Evolutionary conservation across 192 early-diverging fungal genomes (phyloP).

Genomic region (Coemansia interrupta): DNA sequence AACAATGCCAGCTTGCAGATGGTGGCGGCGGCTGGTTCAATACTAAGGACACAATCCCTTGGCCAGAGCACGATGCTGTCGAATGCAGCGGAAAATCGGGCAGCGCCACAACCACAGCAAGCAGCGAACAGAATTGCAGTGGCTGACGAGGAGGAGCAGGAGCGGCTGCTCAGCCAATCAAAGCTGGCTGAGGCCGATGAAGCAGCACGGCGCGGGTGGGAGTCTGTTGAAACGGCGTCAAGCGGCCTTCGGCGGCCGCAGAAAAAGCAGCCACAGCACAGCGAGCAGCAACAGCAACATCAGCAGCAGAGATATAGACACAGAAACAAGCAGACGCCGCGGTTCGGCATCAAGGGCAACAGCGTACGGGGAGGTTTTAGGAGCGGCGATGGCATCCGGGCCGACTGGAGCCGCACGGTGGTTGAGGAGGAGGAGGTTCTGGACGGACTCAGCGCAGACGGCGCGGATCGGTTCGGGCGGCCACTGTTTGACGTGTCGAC

Average conservation of each 20-base stretch:
- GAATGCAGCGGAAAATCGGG: too few species aligned
- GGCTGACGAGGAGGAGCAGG: too few species aligned
- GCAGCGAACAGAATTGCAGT: too few species aligned
- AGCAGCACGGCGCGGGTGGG: too few species aligned
- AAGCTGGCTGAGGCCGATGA: too few species aligned
- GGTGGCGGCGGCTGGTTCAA: slow-evolving; percentile 6
- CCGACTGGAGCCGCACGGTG: slow-evolving; percentile 17
- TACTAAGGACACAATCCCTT: not conserved
- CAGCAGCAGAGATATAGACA: slow-evolving; percentile 1
- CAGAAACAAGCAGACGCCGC: not conserved
- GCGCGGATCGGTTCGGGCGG: slow-evolving; percentile 42
- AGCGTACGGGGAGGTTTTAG: not conserved
- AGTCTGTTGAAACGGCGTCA: too few species aligned
- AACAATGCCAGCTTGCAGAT: not conserved
- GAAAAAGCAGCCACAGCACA: not conserved
- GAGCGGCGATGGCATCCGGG: not conserved
- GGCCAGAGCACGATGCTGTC: too few species aligned
- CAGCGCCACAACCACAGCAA: too few species aligned
- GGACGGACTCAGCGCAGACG: slow-evolving; percentile 33
- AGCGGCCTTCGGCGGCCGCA: too few species aligned
- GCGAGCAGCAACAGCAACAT: not conserved
- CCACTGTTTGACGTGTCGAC: slow-evolving; percentile 33
- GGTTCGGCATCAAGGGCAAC: not conserved
- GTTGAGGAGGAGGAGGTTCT: slow-evolving; percentile 44
- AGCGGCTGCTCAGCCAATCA: too few species aligned